Conservation (phyloP, 441 rosid genomes). For the Populus hybrid region DNA sequence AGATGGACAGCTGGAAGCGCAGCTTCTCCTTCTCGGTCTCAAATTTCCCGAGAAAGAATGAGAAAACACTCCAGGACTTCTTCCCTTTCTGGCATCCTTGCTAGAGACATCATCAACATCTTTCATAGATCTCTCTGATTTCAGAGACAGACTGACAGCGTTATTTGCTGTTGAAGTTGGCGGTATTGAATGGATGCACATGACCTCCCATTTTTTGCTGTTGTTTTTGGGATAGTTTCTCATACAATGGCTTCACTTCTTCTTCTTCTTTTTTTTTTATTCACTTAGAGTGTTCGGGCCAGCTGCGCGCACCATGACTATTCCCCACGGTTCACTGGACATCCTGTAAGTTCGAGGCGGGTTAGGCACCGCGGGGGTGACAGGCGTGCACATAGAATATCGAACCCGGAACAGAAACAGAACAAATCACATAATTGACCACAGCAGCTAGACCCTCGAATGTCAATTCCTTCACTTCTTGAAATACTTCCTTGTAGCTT, state of each 20-base stretch:
- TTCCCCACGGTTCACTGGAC: too few relatives aligned
- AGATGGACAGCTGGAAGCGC: conserved; percentile 83
- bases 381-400: too few relatives aligned
- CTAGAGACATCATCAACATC: conserved; percentile 2
- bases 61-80: conserved; percentile 34
- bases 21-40: conserved; percentile 60
- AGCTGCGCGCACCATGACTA: too few relatives aligned
- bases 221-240: conserved; percentile 77
- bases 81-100: conserved; percentile 27
- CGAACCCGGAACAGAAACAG: too few relatives aligned
- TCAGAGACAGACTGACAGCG: conserved; percentile 17
- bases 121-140: conserved; percentile 34
- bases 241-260: conserved; percentile 90
- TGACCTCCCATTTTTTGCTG: conserved; percentile 34
- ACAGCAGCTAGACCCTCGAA: too few relatives aligned
- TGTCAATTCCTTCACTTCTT: too few relatives aligned
- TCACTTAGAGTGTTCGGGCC: too few relatives aligned
- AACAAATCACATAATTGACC: too few relatives aligned
- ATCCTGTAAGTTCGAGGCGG: too few relatives aligned
- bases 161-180: not conserved
- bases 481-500: conserved; percentile 73
- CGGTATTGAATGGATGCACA: conserved; percentile 11
- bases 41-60: conserved; percentile 87
- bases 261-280: too few relatives aligned
- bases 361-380: too few relatives aligned